These are phyloP conservation scores for Coemansia sp. DNA, from an alignment of 192 early-diverging fungal species.

Conservation along the genomic window DNA sequence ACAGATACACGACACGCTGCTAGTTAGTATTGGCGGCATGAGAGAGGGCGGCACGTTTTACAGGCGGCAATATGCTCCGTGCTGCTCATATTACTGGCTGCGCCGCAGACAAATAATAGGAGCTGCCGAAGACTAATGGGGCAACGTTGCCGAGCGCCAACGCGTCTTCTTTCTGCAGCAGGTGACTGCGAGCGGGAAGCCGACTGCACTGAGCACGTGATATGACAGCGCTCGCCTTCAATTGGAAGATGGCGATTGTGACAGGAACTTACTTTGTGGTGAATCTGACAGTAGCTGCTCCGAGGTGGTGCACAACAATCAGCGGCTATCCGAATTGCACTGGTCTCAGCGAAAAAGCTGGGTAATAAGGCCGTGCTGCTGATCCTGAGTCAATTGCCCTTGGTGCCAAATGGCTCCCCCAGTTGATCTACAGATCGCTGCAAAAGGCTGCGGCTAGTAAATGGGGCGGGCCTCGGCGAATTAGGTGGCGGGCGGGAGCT, in stretches of 20 bases:
- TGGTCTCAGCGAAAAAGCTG: not conserved
- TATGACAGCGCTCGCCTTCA: not conserved
- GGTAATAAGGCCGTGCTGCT: not conserved
- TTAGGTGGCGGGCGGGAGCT: not conserved
- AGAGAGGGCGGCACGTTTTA: not conserved
- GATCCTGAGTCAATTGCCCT: not conserved
- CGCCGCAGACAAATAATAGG: too few species aligned
- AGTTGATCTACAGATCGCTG: constrained; percentile 2
- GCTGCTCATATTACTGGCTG: not conserved
- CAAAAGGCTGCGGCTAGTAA: not conserved
- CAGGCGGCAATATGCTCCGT: not conserved
- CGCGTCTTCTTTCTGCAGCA: not conserved
- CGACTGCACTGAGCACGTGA: not conserved
- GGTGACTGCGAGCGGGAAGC: not conserved
- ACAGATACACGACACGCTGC: not conserved
- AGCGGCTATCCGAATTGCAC: not conserved
- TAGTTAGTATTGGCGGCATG: not conserved
- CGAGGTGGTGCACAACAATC: not conserved
- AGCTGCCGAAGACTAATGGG: not conserved
- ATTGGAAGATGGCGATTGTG: not conserved
- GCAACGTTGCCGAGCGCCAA: constrained; percentile 3
- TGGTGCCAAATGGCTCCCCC: not conserved
- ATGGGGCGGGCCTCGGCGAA: not conserved
- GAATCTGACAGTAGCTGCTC: not conserved
- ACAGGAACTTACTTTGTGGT: constrained; percentile 1